Conservation (phyloP, 768 basidiomycete species). For the Trametes cinnabarina region DNA sequence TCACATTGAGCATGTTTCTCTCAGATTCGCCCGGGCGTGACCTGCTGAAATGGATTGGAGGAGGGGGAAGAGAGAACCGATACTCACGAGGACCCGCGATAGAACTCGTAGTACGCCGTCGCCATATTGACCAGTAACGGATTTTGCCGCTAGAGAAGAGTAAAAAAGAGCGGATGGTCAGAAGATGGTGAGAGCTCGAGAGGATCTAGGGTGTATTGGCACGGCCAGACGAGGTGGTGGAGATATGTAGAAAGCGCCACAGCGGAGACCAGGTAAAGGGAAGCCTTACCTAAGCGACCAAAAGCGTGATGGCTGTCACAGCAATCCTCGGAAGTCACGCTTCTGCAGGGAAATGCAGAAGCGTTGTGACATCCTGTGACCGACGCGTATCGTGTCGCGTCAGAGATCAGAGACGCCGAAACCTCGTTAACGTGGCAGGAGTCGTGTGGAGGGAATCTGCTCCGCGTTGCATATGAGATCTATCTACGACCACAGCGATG, state of each 20-base stretch:
- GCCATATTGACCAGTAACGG: constrained; percentile 51
- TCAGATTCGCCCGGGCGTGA: constrained; percentile 10
- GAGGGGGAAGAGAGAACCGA: no score
- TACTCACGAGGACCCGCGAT: constrained; percentile 86
- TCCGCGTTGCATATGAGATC: no score
- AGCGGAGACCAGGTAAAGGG: not conserved
- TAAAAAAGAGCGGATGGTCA: not conserved
- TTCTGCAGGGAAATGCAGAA: no score
- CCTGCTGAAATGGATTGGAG: constrained; percentile 1
- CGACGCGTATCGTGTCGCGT: no score
- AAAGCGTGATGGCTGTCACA: no score
- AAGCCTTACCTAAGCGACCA: not conserved
- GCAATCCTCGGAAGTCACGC: no score
- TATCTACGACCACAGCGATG: not conserved
- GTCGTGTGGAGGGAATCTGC: no score
- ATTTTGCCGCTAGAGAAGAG: not conserved
- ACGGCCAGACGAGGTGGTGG: not conserved
- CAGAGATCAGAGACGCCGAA: no score
- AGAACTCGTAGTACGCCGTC: constrained; percentile 88
- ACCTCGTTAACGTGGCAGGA: no score
- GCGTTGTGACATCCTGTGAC: no score
- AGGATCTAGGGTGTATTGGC: not conserved
- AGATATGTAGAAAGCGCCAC: no score
- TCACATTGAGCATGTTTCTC: not conserved
- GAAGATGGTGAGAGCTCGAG: not conserved